Percentiles rank a stretch among this genome's conserved stretches.
Conservation (phyloP, 192 early-diverging fungal species). For the Umbelopsis vinacea region DNA sequence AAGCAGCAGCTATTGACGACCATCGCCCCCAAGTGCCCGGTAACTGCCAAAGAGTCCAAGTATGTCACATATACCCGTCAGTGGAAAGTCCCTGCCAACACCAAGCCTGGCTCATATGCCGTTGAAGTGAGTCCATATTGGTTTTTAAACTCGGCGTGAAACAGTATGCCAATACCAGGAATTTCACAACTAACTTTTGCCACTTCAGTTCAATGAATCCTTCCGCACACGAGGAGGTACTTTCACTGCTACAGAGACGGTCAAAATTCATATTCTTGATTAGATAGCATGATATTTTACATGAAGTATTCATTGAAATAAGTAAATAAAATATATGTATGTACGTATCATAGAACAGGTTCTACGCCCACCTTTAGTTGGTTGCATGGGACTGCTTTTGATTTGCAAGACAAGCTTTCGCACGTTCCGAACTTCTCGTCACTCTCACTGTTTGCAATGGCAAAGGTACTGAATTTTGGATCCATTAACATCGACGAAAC, state of each 20-base stretch:
- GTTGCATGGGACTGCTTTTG: constrained; percentile 9
- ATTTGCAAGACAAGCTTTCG: neutral
- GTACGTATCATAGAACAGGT: too few species aligned
- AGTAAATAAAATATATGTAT: too few species aligned
- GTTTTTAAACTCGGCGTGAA: neutral
- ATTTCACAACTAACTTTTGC: neutral
- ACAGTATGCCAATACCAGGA: neutral
- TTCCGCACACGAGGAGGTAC: constrained; percentile 11
- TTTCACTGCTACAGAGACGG: constrained; percentile 32
- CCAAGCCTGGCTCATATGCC: constrained; percentile 44
- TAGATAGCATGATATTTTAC: constrained; percentile 1
- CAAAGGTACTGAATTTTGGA: constrained; percentile 67
- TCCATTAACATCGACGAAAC: constrained; percentile 85
- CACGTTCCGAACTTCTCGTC: neutral
- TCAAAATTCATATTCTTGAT: constrained; percentile 41
- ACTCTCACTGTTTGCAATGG: constrained; percentile 1
- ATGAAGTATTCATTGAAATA: neutral
- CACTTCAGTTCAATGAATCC: neutral
- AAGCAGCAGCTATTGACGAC: constrained; percentile 30
- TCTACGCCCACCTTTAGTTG: too few species aligned
- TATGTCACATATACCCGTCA: constrained; percentile 33
- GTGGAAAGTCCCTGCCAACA: constrained; percentile 37
- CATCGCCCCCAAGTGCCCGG: constrained; percentile 27
- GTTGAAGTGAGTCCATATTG: constrained; percentile 33
- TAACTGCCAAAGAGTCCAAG: constrained; percentile 36